Conservation (phyloP, 208 protist species). For the Kentomonas sorsogonicus region DNA sequence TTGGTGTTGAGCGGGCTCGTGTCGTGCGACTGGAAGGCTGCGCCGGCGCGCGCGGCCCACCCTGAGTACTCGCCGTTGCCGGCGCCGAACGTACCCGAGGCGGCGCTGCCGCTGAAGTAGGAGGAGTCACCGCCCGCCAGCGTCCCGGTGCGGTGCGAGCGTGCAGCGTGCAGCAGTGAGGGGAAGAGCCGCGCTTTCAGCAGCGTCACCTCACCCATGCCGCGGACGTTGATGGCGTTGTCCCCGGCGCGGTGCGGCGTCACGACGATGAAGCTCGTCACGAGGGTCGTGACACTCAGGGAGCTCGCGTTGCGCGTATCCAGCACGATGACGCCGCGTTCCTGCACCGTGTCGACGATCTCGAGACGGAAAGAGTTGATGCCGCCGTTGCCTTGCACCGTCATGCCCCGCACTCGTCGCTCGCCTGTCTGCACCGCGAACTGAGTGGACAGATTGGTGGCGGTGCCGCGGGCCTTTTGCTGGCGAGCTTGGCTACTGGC, state of each 20-base stretch:
- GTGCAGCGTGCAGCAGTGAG: slow-evolving; percentile 30
- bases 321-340: slow-evolving; percentile 38
- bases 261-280: slow-evolving; percentile 52
- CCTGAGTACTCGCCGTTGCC: too few species aligned
- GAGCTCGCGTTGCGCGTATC: slow-evolving; percentile 20
- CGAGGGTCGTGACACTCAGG: slow-evolving; percentile 34
- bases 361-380: slow-evolving; percentile 27
- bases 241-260: slow-evolving; percentile 30
- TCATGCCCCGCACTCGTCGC: slow-evolving; percentile 15
- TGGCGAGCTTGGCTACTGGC: neutral
- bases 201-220: slow-evolving; percentile 50
- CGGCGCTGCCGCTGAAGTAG: too few species aligned
- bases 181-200: slow-evolving; percentile 35
- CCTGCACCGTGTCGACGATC: slow-evolving; percentile 41
- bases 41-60: too few species aligned
- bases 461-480: neutral
- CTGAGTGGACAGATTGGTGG: neutral
- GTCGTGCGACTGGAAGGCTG: too few species aligned
- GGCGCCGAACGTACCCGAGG: too few species aligned
- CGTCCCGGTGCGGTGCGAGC: too few species aligned
- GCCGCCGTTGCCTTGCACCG: slow-evolving; percentile 55
- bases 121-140: too few species aligned
- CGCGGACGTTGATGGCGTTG: slow-evolving; percentile 38
- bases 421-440: neutral
- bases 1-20: too few species aligned